Conservation (phyloP, 2,329 filamentous ascomycete species). For the Monilinia polystroma region DNA sequence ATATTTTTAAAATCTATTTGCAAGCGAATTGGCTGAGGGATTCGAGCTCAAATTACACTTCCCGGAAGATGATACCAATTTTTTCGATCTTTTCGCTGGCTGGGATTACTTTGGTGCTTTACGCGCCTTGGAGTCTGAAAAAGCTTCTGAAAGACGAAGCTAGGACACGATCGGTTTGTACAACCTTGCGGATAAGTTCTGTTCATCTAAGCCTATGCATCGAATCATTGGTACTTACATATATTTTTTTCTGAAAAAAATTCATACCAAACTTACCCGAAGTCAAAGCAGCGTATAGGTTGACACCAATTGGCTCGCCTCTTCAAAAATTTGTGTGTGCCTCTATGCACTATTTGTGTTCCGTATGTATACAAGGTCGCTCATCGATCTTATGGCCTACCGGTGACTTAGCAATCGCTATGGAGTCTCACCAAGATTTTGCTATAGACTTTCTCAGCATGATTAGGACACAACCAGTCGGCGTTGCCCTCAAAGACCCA, state of each 20-base stretch:
- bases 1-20: slow-evolving; percentile 29
- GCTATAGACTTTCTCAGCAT: neutral
- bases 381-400: neutral
- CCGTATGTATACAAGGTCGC: too few species aligned
- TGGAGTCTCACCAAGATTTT: neutral
- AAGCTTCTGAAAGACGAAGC: rapidly evolving
- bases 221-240: neutral
- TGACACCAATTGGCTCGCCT: neutral
- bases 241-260: rapidly evolving
- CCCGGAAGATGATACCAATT: slow-evolving; percentile 25
- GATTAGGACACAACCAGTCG: neutral
- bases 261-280: rapidly evolving
- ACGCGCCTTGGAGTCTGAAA: neutral
- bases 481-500: neutral
- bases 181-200: slow-evolving; percentile 9
- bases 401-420: neutral
- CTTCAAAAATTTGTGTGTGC: neutral
- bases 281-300: neutral
- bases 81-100: slow-evolving; percentile 23
- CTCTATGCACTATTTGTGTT: neutral
- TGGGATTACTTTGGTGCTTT: slow-evolving; percentile 24
- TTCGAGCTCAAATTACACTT: slow-evolving; percentile 4
- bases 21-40: slow-evolving; percentile 21
- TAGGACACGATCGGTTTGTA: neutral
- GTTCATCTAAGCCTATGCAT: slow-evolving; percentile 7